Conservation (phyloP, 2,329 filamentous ascomycete species). For the Parasarocladium wereldwijsianum region DNA sequence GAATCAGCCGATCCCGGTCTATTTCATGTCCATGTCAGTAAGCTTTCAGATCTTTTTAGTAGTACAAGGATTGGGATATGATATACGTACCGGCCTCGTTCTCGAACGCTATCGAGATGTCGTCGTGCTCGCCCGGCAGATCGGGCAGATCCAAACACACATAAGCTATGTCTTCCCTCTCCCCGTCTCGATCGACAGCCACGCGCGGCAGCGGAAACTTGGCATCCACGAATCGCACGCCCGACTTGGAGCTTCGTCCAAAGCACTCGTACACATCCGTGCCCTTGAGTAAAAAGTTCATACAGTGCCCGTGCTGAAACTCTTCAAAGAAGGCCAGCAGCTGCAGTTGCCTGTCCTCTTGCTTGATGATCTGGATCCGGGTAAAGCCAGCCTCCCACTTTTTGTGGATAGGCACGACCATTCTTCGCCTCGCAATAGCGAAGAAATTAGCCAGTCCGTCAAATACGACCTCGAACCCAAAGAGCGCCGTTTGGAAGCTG, state of each 20-base stretch:
- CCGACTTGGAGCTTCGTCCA: conserved; percentile 48
- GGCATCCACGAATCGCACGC: conserved; percentile 70
- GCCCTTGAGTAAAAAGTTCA: conserved; percentile 76
- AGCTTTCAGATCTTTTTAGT: not conserved
- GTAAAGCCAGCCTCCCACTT: conserved; percentile 79
- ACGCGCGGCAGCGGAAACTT: conserved; percentile 73
- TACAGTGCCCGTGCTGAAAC: conserved; percentile 72
- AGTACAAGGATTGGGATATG: too few relatives aligned
- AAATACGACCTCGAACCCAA: conserved; percentile 63
- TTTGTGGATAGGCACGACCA: conserved; percentile 88
- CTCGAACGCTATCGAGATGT: conserved; percentile 77
- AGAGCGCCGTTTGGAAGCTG: conserved; percentile 63
- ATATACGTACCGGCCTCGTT: conserved; percentile 51
- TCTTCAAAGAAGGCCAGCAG: conserved; percentile 79
- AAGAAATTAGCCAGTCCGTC: conserved; percentile 60
- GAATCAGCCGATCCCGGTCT: conserved; percentile 40
- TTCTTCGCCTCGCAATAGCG: conserved; percentile 68
- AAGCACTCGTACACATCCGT: conserved; percentile 71
- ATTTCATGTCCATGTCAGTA: conserved; percentile 2
- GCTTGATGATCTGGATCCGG: conserved; percentile 60
- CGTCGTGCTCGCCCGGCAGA: conserved; percentile 83
- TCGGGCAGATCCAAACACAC: conserved; percentile 78
- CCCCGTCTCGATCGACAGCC: conserved; percentile 31
- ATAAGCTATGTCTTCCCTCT: conserved; percentile 52
- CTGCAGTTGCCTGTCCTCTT: conserved; percentile 61